Conservation (phyloP, 2,329 filamentous ascomycete species). For the Cercospora nicotianae region DNA sequence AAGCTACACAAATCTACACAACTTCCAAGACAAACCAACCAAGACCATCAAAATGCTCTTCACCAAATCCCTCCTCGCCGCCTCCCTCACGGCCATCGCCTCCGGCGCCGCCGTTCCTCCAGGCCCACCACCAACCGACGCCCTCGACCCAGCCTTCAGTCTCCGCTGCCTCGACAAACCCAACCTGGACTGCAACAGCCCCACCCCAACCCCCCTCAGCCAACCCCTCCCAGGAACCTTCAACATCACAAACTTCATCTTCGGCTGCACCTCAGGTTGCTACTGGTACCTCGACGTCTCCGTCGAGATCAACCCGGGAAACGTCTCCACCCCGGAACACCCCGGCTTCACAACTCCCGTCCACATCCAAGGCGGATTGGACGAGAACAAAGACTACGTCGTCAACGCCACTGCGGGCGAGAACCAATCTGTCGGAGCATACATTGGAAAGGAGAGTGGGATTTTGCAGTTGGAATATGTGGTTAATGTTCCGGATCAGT, state of each 20-base stretch:
- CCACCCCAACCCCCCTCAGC: background rate
- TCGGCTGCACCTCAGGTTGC: conserved; percentile 30
- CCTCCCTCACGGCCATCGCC: conserved; percentile 24
- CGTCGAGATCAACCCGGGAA: background rate
- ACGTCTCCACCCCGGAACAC: background rate
- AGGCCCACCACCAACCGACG: background rate
- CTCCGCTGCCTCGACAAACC: conserved; percentile 9
- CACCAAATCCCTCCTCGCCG: conserved; percentile 22
- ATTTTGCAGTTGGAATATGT: conserved; percentile 26
- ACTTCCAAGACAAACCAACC: background rate
- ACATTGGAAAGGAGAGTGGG: conserved; percentile 25
- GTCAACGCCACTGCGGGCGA: background rate
- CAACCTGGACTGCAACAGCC: background rate
- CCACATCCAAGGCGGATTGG: conserved; percentile 21
- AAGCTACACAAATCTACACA: background rate
- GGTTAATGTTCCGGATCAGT: background rate
- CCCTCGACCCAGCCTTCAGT: background rate
- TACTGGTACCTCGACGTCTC: conserved; percentile 14
- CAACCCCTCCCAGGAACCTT: conserved; percentile 12
- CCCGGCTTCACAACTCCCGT: conserved; percentile 20
- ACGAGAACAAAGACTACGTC: conserved; percentile 23
- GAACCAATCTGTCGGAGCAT: conserved; percentile 23
- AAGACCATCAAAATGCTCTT: conserved; percentile 23
- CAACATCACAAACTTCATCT: conserved; percentile 30
- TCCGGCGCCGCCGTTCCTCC: conserved; percentile 12